phyloP scores from a whole-genome alignment of 208 protist species.

The Acanthamoeba royreba region DNA sequence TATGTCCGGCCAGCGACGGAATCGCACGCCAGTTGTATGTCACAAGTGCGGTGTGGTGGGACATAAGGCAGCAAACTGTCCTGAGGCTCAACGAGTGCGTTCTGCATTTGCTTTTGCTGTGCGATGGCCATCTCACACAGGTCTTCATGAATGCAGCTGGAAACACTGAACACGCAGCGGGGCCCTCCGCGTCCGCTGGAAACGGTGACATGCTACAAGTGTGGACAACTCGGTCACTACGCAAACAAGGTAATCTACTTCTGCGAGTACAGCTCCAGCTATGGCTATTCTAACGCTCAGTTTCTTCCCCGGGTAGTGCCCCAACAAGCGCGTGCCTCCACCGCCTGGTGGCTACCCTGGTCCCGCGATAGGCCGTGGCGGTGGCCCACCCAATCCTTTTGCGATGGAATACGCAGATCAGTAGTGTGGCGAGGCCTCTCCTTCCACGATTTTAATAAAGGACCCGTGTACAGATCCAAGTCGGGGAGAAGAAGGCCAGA shows the following conservation, averaged over 20 bases:
- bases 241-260: neutral
- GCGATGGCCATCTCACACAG: neutral
- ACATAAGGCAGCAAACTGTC: neutral
- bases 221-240: neutral
- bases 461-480: too few species aligned
- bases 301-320: neutral
- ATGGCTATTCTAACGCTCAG: neutral
- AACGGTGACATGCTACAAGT: neutral
- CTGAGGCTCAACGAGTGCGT: neutral
- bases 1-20: neutral
- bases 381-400: too few species aligned
- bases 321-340: neutral
- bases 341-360: neutral
- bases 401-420: too few species aligned
- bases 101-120: neutral
- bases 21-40: neutral
- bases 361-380: too few species aligned
- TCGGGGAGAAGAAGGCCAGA: too few species aligned
- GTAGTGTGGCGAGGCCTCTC: too few species aligned
- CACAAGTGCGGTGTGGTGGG: conserved; percentile 43
- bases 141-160: neutral
- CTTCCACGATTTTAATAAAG: too few species aligned
- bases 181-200: neutral
- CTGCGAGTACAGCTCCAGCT: neutral
- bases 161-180: neutral